Evolutionary conservation across 2,329 filamentous ascomycete genomes (phyloP).

Genomic region (Lachnellula occidentalis): DNA sequence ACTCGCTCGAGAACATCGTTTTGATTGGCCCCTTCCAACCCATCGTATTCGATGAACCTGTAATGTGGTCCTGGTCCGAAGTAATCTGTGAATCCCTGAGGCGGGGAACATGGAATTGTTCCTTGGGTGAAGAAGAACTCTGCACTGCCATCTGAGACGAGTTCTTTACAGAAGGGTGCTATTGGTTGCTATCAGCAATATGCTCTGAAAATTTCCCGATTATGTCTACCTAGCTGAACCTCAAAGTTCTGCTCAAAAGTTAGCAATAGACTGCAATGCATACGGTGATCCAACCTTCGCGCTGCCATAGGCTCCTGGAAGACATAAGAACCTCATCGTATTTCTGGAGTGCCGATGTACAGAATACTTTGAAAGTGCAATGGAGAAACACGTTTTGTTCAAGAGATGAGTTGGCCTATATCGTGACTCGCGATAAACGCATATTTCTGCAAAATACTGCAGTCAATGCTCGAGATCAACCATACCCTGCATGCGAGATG

Average conservation of each 20-base stretch:
- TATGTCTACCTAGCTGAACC: conserved; percentile 42
- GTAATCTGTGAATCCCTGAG: conserved; percentile 48
- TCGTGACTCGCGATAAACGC: no score
- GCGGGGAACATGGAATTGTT: conserved; percentile 42
- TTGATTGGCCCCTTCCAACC: conserved; percentile 31
- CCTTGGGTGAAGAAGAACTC: conserved; percentile 49
- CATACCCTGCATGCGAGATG: no score
- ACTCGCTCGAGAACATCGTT: conserved; percentile 22
- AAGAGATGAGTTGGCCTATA: not conserved
- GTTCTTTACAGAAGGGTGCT: conserved; percentile 44
- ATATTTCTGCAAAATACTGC: no score
- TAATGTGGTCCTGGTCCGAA: conserved; percentile 31
- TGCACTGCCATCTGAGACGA: conserved; percentile 38
- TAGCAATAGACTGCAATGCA: not conserved
- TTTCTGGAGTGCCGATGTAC: not conserved
- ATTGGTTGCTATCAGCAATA: not conserved
- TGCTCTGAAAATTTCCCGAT: not conserved
- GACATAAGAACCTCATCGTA: conserved; percentile 50
- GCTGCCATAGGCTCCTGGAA: conserved; percentile 53
- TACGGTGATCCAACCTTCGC: conserved; percentile 36
- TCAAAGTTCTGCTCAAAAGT: conserved; percentile 44
- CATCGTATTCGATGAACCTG: conserved; percentile 48
- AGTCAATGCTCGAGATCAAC: no score
- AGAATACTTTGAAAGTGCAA: not conserved
- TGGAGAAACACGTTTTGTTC: not conserved